phyloP scores from a whole-genome alignment of 108 stramenopile species.

The Cyclotella atomus region DNA sequence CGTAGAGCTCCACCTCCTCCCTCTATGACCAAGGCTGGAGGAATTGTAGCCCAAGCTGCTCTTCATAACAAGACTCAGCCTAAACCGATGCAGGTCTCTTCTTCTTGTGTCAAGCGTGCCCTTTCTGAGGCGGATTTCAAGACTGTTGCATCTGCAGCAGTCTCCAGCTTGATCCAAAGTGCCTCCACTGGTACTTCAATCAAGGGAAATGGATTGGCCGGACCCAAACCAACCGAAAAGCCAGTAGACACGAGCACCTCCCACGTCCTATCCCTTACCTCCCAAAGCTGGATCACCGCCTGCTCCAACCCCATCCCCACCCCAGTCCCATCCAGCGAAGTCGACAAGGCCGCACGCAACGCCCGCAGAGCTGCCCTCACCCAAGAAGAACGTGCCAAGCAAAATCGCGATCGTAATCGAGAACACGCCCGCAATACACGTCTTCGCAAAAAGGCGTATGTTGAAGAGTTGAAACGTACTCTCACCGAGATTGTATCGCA shows the following conservation, averaged over 20 bases:
- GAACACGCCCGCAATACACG: slow-evolving; percentile 95
- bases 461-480: slow-evolving; percentile 89
- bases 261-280: slow-evolving; percentile 84
- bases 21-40: slow-evolving; percentile 9
- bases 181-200: slow-evolving; percentile 38
- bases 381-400: slow-evolving; percentile 86
- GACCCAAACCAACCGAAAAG: slow-evolving; percentile 21
- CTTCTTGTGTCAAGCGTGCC: slow-evolving; percentile 14
- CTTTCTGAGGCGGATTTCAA: slow-evolving; percentile 78
- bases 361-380: slow-evolving; percentile 77
- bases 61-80: background rate
- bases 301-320: slow-evolving; percentile 53
- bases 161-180: slow-evolving; percentile 72
- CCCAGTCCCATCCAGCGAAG: slow-evolving; percentile 26
- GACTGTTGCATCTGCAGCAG: slow-evolving; percentile 78
- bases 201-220: slow-evolving; percentile 2
- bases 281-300: slow-evolving; percentile 85
- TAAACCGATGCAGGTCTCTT: slow-evolving; percentile 10
- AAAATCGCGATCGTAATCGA: slow-evolving; percentile 92
- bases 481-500: slow-evolving; percentile 83
- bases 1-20: slow-evolving; percentile 17
- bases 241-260: slow-evolving; percentile 77
- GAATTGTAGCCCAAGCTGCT: slow-evolving; percentile 2
- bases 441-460: slow-evolving; percentile 94
- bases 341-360: slow-evolving; percentile 61